These are phyloP conservation scores for Juglanconis oblonga DNA, from an alignment of 2,329 filamentous ascomycete species.

Conservation along the genomic window DNA sequence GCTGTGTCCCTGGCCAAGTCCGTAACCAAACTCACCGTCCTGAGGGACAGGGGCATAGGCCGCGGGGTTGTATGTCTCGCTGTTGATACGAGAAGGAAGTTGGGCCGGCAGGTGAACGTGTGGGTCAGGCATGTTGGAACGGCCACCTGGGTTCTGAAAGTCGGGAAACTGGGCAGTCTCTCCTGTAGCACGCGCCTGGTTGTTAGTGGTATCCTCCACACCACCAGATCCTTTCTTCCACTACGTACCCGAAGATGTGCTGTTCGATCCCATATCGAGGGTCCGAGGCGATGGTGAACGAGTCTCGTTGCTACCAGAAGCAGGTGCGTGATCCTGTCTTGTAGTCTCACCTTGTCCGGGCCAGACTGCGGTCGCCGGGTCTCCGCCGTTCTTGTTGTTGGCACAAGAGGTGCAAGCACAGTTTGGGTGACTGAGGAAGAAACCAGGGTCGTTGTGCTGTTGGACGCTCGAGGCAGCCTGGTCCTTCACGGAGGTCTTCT, in stretches of 20 bases:
- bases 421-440: background rate
- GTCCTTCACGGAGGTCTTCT: too few relatives aligned
- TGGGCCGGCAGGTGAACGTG: background rate
- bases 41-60: too few relatives aligned
- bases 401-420: too few relatives aligned
- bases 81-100: background rate
- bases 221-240: background rate
- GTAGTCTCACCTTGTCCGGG: background rate
- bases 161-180: background rate
- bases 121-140: background rate
- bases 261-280: background rate
- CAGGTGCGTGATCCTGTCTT: background rate
- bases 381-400: too few relatives aligned
- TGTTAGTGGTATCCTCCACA: background rate
- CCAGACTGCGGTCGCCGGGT: too few relatives aligned
- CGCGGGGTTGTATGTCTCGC: background rate
- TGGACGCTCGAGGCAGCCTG: too few relatives aligned
- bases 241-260: background rate
- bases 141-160: background rate
- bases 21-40: too few relatives aligned
- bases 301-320: background rate
- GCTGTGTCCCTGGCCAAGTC: too few relatives aligned
- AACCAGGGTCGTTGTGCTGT: background rate
- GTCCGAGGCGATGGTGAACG: background rate
- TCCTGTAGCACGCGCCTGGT: background rate